A percentile compares a stretch with the other conserved stretches of the same genome.
These are phyloP conservation scores for Hyaloperonospora brassicae DNA, from an alignment of 352 stramenopile genomes.

Conservation along the genomic window DNA sequence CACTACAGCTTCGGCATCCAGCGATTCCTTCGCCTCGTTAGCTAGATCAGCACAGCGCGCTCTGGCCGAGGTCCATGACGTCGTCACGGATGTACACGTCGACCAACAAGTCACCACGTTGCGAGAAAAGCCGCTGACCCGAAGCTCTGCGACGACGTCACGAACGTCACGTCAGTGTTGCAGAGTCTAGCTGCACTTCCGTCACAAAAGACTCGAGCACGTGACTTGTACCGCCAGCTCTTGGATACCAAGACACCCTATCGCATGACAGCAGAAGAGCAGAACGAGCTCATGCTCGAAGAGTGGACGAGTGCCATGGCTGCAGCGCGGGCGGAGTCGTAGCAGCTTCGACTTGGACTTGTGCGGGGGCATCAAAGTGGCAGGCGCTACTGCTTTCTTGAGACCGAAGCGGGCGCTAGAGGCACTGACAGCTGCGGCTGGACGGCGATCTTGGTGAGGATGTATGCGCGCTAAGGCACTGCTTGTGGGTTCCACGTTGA, in stretches of 20 bases:
- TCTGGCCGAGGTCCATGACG: constrained; percentile 43
- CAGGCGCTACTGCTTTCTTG: constrained; percentile 58
- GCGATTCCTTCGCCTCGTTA: constrained; percentile 37
- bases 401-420: constrained; percentile 78
- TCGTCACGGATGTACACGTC: constrained; percentile 32
- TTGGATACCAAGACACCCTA: constrained; percentile 61
- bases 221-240: constrained; percentile 37
- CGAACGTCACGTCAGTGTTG: constrained; percentile 40
- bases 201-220: constrained; percentile 30
- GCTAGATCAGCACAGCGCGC: constrained; percentile 32
- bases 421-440: constrained; percentile 95
- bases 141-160: constrained; percentile 60
- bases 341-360: constrained; percentile 54
- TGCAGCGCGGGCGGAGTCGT: constrained; percentile 29
- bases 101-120: constrained; percentile 36
- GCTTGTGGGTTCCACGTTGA: constrained; percentile 54
- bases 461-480: constrained; percentile 87
- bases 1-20: constrained; percentile 9
- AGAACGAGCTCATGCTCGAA: constrained; percentile 37
- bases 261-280: constrained; percentile 49
- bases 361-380: constrained; percentile 53
- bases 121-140: constrained; percentile 32
- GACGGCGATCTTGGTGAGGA: constrained; percentile 91
- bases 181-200: constrained; percentile 58
- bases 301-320: constrained; percentile 45